Percentiles rank a stretch among this genome's conserved stretches.
Evolutionary conservation across 257 asterid genomes (phyloP).

Genomic region (Solanum commersonii): DNA sequence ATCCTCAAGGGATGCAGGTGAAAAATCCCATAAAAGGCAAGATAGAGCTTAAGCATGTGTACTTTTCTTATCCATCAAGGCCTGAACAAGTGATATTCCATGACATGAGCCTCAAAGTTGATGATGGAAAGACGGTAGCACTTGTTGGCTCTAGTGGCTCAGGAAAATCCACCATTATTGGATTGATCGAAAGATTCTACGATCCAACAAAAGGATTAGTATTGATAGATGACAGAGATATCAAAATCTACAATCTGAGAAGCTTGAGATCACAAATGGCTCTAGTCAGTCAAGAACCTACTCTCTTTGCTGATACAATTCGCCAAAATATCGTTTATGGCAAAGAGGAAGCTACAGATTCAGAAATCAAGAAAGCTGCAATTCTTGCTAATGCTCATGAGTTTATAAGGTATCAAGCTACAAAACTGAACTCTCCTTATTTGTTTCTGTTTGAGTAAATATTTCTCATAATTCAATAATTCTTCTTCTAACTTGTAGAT

Average conservation of each 20-base stretch:
- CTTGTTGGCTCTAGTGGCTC: constrained; percentile 49
- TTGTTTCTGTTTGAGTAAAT: neutral
- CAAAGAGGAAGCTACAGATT: constrained; percentile 26
- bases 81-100: constrained; percentile 31
- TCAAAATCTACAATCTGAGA: constrained; percentile 27
- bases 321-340: constrained; percentile 37
- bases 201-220: constrained; percentile 33
- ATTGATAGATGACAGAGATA: constrained; percentile 25
- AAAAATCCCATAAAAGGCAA: constrained; percentile 12
- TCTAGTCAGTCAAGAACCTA: constrained; percentile 51
- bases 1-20: neutral
- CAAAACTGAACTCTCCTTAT: neutral
- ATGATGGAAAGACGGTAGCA: constrained; percentile 33
- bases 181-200: constrained; percentile 39
- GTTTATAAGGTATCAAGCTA: constrained; percentile 30
- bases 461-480: neutral
- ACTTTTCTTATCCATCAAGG: constrained; percentile 38
- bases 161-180: constrained; percentile 43
- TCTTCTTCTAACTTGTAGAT: neutral
- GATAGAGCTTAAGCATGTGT: constrained; percentile 29
- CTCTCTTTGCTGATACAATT: constrained; percentile 40
- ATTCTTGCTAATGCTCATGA: constrained; percentile 47
- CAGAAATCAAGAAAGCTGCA: constrained; percentile 39
- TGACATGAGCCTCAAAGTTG: constrained; percentile 22
- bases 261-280: constrained; percentile 33